Conservation (phyloP, 805 yeast species). For the Candida michaelii region DNA sequence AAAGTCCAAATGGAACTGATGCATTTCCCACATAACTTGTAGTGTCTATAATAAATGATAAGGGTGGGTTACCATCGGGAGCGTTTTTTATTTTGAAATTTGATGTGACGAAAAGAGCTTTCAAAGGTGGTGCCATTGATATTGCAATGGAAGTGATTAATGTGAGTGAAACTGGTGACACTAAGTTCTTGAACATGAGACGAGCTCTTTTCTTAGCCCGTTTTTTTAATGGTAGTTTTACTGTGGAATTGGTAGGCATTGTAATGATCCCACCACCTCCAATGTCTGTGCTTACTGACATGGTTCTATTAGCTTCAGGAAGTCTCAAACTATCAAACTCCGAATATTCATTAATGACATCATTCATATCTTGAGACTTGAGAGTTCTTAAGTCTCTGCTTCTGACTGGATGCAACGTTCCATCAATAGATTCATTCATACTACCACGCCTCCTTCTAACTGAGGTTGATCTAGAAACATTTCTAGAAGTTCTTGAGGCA, state of each 20-base stretch:
- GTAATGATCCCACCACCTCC: constrained; percentile 15
- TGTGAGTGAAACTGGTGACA: constrained; percentile 71
- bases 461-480: background rate
- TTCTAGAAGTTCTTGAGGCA: background rate
- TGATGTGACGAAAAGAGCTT: constrained; percentile 48
- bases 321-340: constrained; percentile 39
- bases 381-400: constrained; percentile 14
- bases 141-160: constrained; percentile 64
- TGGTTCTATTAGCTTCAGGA: constrained; percentile 15
- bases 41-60: constrained; percentile 82
- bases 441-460: constrained; percentile 7
- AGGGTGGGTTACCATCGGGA: constrained; percentile 81
- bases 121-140: constrained; percentile 86
- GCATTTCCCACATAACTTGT: constrained; percentile 81
- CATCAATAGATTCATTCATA: background rate
- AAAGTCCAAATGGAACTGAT: constrained; percentile 81
- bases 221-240: constrained; percentile 6
- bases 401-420: constrained; percentile 8
- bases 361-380: constrained; percentile 32
- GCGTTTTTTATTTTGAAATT: constrained; percentile 58
- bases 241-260: background rate
- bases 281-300: constrained; percentile 24
- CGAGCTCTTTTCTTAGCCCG: constrained; percentile 10
- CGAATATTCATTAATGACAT: constrained; percentile 47
- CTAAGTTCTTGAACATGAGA: constrained; percentile 46